These are phyloP conservation scores for Fusarium setosum DNA, from an alignment of 2,329 filamentous ascomycete genomes.

Conservation along the genomic window DNA sequence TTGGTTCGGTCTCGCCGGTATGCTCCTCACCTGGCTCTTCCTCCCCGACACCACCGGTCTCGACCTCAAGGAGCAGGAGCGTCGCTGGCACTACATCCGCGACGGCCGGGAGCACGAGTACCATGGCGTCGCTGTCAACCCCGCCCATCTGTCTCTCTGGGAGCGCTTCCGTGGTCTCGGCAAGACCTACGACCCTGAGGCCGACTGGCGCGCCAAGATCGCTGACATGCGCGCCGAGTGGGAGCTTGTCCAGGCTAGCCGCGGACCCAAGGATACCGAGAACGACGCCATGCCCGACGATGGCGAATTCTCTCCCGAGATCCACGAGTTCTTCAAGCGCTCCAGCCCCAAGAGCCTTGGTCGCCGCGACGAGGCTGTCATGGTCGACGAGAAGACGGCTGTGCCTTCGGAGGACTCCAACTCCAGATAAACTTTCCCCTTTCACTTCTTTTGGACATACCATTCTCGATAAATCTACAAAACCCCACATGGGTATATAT, in stretches of 20 bases:
- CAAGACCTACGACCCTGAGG: constrained; percentile 85
- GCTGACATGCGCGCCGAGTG: constrained; percentile 80
- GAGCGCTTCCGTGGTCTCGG: constrained; percentile 82
- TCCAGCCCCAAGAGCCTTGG: constrained; percentile 47
- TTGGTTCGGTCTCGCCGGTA: constrained; percentile 92
- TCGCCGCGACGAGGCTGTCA: constrained; percentile 34
- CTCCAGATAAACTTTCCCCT: constrained; percentile 20
- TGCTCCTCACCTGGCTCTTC: constrained; percentile 85
- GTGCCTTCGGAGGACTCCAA: constrained; percentile 29
- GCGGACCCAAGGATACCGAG: constrained; percentile 61
- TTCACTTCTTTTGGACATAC: not conserved
- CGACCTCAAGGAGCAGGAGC: constrained; percentile 96
- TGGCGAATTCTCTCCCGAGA: constrained; percentile 64
- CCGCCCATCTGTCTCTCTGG: constrained; percentile 88
- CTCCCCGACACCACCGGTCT: constrained; percentile 97
- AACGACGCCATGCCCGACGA: constrained; percentile 54
- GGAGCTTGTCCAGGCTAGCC: constrained; percentile 62
- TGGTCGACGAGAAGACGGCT: constrained; percentile 46
- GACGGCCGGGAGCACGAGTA: constrained; percentile 83
- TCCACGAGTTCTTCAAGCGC: constrained; percentile 65
- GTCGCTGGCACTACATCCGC: constrained; percentile 89
- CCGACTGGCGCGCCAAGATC: constrained; percentile 87
- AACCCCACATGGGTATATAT: not conserved
- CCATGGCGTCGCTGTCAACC: constrained; percentile 93
- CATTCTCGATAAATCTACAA: not conserved